Evolutionary conservation across 352 stramenopile genomes (phyloP), one percentile per base, ranked within the genome.

Genomic region (Phytophthora sp.): DNA sequence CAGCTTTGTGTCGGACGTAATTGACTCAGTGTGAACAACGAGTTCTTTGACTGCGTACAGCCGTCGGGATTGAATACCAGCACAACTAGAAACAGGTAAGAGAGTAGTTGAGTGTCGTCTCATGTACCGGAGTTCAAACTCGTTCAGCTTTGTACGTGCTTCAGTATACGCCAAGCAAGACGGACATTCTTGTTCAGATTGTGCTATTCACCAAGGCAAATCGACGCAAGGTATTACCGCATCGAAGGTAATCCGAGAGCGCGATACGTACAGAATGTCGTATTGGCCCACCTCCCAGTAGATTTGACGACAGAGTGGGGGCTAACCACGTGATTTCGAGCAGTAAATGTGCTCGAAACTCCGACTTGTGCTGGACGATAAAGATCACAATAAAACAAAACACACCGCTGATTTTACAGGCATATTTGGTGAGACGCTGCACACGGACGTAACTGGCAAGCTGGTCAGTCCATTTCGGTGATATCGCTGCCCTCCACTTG

Each of bases 331-430:
- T 72, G 18, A 87, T 23, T 51, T 88, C 75, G 24, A 90, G 53
- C 1, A 86, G 46, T 44, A 90, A 68, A 9, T 83, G 71, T 2
- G 77, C 60, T 5, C 79, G 75, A 51, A 83, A 90, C 46, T 88
- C 75, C 1, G 73, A 82, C 53, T 88, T 90, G 26, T 86, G 74
- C 55, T 90, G 82, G 11, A 90, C 82, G 24, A 86, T 24, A 4
- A 68, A 79, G 3, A 80, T n/a, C 0, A 68, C 64, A 9, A 78
- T 57, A 12, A 90, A 73, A 44, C 66, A 74, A 26, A 80, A 87
- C 11, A 64, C 18, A 12, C 68, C 26, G 24, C 61, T 66, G 23
- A 86, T 56, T 52, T 78, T 80, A 35, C 63, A 73, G 3, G 75
- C 79, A 21, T 84, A 83, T 27, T 64, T 76, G 15, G 70, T 54